phyloP scores from a whole-genome alignment of 164 flowering plant species.

The Kingdonia uniflora region DNA sequence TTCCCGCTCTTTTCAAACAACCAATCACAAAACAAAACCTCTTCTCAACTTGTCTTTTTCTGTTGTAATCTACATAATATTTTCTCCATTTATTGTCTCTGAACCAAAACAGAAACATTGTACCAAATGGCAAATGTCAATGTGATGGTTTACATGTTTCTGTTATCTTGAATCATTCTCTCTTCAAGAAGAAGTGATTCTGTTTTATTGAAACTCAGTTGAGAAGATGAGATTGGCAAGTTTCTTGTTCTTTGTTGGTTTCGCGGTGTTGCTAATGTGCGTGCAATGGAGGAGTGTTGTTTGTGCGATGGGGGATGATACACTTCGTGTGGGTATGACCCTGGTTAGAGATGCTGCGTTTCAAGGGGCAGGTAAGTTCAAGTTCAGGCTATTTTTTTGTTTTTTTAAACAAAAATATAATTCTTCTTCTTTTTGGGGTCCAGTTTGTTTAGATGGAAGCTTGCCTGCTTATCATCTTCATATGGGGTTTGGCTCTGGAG shows the following conservation, averaged over 20 bases:
- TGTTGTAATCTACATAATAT: too few relatives aligned
- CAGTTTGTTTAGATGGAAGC: constrained; percentile 96
- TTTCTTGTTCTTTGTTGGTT: constrained; percentile 1
- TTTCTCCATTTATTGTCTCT: too few relatives aligned
- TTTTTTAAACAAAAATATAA: background rate
- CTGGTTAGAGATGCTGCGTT: constrained; percentile 46
- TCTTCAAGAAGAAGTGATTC: too few relatives aligned
- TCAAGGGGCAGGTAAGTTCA: constrained; percentile 52
- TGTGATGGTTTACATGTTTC: too few relatives aligned
- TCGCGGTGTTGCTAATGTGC: constrained; percentile 19
- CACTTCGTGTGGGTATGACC: constrained; percentile 45
- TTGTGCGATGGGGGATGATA: background rate
- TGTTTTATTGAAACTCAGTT: background rate
- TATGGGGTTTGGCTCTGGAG: constrained; percentile 76
- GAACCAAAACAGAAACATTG: too few relatives aligned
- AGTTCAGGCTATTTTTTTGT: background rate
- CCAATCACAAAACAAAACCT: too few relatives aligned
- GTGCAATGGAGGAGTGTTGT: constrained; percentile 14
- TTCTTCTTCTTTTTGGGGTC: background rate
- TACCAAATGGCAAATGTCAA: too few relatives aligned
- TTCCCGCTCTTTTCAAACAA: too few relatives aligned
- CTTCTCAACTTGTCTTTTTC: too few relatives aligned
- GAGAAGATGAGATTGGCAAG: background rate
- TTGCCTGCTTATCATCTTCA: constrained; percentile 82
- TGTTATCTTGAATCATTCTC: too few relatives aligned